phyloP scores from a whole-genome alignment of 2,329 filamentous ascomycete genomes.

The Herpotrichia juniperi region DNA sequence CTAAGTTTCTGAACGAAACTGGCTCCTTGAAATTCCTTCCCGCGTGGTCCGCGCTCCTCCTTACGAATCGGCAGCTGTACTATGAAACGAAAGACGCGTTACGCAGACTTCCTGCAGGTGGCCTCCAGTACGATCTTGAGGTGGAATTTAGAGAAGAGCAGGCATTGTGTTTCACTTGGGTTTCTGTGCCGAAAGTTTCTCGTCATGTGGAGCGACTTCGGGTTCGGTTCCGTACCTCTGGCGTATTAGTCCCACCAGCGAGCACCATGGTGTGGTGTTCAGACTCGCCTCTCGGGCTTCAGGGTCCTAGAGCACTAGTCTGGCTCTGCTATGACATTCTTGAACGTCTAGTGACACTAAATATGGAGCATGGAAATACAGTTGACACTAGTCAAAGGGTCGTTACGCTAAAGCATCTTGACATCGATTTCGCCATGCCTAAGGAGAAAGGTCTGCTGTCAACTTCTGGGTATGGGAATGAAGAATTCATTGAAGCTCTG shows the following conservation, averaged over 20 bases:
- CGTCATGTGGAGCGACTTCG: background rate
- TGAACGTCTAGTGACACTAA: background rate
- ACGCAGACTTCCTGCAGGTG: background rate
- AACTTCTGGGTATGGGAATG: no score
- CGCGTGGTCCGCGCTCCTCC: background rate
- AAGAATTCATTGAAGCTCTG: no score
- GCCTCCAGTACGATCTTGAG: background rate
- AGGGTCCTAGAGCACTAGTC: background rate
- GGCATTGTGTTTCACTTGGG: background rate
- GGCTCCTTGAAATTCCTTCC: background rate
- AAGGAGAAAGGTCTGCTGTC: background rate
- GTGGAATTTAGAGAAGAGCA: background rate
- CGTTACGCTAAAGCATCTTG: background rate
- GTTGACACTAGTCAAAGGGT: background rate
- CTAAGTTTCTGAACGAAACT: background rate
- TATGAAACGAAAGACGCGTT: background rate
- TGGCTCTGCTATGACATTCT: background rate
- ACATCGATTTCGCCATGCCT: background rate
- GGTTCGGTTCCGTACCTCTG: background rate
- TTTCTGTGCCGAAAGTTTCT: background rate
- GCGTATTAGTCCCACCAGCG: background rate
- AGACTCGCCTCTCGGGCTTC: background rate
- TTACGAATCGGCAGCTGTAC: background rate
- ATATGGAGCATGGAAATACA: background rate
- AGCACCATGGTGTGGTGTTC: background rate